Base-by-base conservation (phyloP, 2,329 filamentous ascomycete species). In the Penicillium brevicompactum region DNA sequence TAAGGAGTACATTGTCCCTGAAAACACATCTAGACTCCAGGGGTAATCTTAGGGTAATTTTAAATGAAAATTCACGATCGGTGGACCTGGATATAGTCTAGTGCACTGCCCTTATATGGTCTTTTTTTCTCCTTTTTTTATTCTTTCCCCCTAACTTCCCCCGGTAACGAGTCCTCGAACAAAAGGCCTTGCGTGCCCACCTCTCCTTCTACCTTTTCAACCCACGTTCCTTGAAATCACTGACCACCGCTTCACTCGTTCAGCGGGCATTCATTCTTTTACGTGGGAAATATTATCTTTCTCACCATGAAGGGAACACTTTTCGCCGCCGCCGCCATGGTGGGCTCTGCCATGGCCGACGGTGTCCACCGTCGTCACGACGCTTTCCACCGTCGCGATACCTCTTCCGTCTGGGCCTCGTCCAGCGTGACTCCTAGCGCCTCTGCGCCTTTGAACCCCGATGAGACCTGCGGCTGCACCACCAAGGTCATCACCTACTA, bases 251-350 rank as follows among this genome's bases (percentile, higher is more conserved):
- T 71, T 75, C 68, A 77, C 74, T 71, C 90, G 76, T 92, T 93
- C 80, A 92, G 90, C 90, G 89, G 89, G 85, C 87, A 86, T 81
- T 90, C 87, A 78, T 89, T 71, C 88, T 74, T 68, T 70, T 57
- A 47, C 47, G 58, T 49, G 57, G 58, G 49, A 48, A 34, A 55
- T 51, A 16, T 50, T 49, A 43, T 34, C 53, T 40, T 49, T 62
- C 24, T 72, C 79, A 88, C 71, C 41, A 94, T 94, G 90, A 94
- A 90, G 88, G 86, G 82, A 70, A 81, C 82, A 70, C 73, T 89
- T 70, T 75, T 90, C 67, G 84, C 87, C 62, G 79, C 78, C 59
- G 80, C 79, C 58, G 76, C 76, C 56, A 67, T 81, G 46, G 72
- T 81, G 61, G 77, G 78, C 65, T 77, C 79, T 52, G 74, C 81